These are phyloP conservation scores for Penicillium rolfsii DNA, from an alignment of 2,329 filamentous ascomycete species.

Conservation along the genomic window DNA sequence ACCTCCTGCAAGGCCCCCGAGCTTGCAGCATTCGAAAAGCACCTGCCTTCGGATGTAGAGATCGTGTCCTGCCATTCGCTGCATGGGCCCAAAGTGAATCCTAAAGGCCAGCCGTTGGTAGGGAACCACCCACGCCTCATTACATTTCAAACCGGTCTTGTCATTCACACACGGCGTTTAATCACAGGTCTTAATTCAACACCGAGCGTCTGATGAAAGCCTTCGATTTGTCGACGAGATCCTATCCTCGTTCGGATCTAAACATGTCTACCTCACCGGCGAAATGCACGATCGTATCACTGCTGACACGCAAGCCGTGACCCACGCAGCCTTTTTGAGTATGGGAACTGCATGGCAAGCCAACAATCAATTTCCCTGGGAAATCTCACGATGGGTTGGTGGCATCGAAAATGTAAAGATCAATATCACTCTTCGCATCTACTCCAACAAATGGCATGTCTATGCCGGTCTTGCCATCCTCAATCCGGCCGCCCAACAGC, in stretches of 20 bases:
- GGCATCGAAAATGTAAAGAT: constrained; percentile 99
- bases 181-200: constrained; percentile 76
- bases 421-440: constrained; percentile 96
- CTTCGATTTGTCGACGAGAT: constrained; percentile 79
- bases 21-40: constrained; percentile 86
- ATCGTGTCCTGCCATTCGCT: constrained; percentile 97
- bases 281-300: constrained; percentile 94
- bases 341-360: constrained; percentile 99
- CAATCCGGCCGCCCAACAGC: constrained; percentile 86
- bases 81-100: constrained; percentile 88
- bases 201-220: constrained; percentile 77
- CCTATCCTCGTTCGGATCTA: constrained; percentile 80
- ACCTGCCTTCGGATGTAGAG: constrained; percentile 84
- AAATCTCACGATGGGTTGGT: constrained; percentile 90
- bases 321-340: constrained; percentile 91
- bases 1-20: constrained; percentile 98
- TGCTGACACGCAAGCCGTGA: constrained; percentile 96
- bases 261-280: constrained; percentile 84
- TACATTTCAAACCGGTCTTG: constrained; percentile 6
- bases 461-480: constrained; percentile 97
- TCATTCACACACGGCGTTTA: constrained; percentile 24
- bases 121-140: constrained; percentile 26
- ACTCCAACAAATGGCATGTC: constrained; percentile 98
- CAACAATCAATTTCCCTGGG: constrained; percentile 95
- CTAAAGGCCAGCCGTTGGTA: constrained; percentile 86